Conservation (phyloP, 2,329 filamentous ascomycete species). For the Paraphaeosphaeria minitans region DNA sequence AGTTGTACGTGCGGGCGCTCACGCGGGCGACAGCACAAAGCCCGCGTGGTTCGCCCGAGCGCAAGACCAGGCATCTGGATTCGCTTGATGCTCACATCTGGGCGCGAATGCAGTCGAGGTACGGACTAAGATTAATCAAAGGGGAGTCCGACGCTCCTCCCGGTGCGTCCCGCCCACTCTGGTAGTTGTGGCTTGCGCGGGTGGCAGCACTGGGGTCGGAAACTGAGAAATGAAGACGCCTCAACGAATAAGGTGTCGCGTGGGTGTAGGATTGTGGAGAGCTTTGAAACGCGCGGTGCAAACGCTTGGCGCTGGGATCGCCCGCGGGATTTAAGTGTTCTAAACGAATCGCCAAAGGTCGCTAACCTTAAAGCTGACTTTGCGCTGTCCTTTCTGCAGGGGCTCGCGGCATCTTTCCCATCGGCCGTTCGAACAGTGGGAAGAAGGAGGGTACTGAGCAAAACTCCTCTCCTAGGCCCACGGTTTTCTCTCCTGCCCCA, state of each 20-base stretch:
- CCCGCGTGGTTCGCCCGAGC: conserved; percentile 1
- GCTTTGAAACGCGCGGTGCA: conserved; percentile 20
- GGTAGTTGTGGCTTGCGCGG: conserved; percentile 7
- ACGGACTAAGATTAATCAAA: conserved; percentile 18
- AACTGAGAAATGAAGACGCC: conserved; percentile 17
- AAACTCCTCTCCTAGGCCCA: not conserved
- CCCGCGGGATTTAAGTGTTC: conserved; percentile 19
- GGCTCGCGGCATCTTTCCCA: conserved; percentile 7
- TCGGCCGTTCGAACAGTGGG: not conserved
- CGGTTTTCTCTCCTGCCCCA: too few relatives aligned
- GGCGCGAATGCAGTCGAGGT: conserved; percentile 8
- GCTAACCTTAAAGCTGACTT: conserved; percentile 41
- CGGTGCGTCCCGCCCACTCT: conserved; percentile 7
- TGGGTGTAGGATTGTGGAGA: conserved; percentile 21
- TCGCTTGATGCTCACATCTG: conserved; percentile 5
- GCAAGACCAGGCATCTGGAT: conserved; percentile 3
- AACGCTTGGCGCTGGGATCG: conserved; percentile 14
- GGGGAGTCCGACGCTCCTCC: conserved; percentile 15
- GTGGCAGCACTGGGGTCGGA: conserved; percentile 9
- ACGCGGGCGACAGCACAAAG: not conserved
- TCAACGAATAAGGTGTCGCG: conserved; percentile 11
- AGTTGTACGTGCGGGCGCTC: conserved; percentile 21
- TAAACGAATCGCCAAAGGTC: conserved; percentile 33
- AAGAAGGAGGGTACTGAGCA: not conserved
- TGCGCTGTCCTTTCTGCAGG: conserved; percentile 13